phyloP scores from a whole-genome alignment of 1,284 basidiomycete genomes.

The Fereydounia khargensis region DNA sequence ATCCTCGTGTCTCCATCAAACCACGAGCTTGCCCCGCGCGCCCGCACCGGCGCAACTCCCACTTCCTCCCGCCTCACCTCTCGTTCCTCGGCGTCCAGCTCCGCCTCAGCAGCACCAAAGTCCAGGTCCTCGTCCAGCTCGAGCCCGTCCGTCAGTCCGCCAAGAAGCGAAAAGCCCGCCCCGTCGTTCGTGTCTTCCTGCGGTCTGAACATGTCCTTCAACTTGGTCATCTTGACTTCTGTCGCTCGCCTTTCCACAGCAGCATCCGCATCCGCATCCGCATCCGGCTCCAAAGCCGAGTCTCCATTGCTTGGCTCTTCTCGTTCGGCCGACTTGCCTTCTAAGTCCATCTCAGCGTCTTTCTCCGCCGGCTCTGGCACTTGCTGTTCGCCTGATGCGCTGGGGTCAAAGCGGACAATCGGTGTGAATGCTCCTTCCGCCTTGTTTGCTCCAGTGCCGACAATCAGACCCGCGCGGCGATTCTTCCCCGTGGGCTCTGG shows the following conservation, averaged over 20 bases:
- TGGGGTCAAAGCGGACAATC: no score
- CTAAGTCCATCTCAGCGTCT: no score
- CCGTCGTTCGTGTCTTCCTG: constrained; percentile 20
- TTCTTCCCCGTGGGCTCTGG: no score
- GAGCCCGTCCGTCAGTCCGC: constrained; percentile 25
- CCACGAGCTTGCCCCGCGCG: neutral
- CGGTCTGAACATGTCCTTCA: constrained; percentile 53
- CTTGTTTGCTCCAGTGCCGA: no score
- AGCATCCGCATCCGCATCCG: constrained; percentile 4
- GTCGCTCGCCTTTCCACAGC: constrained; percentile 1
- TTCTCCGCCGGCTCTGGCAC: no score
- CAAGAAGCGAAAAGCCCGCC: constrained; percentile 42
- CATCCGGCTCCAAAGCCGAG: constrained; percentile 4
- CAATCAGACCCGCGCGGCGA: no score
- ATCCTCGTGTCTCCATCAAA: neutral
- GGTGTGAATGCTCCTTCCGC: no score
- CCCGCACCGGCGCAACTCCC: neutral
- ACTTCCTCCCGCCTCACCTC: neutral
- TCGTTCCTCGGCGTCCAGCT: neutral
- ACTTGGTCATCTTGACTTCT: neutral
- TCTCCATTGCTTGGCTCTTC: no score
- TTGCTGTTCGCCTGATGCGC: no score
- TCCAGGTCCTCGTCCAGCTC: constrained; percentile 30
- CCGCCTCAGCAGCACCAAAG: neutral
- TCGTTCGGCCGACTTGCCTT: no score